Conservation (phyloP, 1,284 basidiomycete species). For the Sparassis latifolia region DNA sequence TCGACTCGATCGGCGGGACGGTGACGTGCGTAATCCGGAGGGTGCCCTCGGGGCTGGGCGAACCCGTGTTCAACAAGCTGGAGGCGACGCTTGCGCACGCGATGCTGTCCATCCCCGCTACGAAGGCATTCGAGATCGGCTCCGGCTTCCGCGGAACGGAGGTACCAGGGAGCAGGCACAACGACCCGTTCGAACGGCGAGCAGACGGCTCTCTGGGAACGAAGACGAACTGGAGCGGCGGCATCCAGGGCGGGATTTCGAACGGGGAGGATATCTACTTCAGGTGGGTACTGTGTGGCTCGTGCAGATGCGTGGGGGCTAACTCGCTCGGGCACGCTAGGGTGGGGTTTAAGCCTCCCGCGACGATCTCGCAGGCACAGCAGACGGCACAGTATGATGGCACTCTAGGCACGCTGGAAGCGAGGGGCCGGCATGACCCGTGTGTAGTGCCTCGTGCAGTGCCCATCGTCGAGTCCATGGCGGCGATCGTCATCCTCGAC, state of each 20-base stretch:
- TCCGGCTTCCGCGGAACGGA: constrained; percentile 97
- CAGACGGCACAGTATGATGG: constrained; percentile 91
- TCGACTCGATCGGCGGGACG: constrained; percentile 96
- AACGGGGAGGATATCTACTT: constrained; percentile 99
- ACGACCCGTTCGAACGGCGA: constrained; percentile 80
- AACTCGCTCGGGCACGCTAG: constrained; percentile 31
- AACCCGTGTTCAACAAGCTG: constrained; percentile 98
- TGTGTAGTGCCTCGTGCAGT: constrained; percentile 98
- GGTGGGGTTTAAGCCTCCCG: constrained; percentile 97
- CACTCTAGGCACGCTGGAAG: constrained; percentile 79
- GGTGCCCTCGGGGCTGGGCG: constrained; percentile 87
- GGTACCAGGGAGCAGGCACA: constrained; percentile 90
- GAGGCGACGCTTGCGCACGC: constrained; percentile 96
- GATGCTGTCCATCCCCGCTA: constrained; percentile 98
- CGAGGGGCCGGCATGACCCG: constrained; percentile 93
- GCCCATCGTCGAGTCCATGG: constrained; percentile 99
- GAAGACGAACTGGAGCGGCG: constrained; percentile 92
- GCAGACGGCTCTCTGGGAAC: constrained; percentile 77
- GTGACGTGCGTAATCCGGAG: constrained; percentile 95
- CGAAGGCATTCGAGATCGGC: constrained; percentile 97
- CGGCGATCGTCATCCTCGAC: constrained; percentile 93
- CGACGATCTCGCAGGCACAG: constrained; percentile 94
- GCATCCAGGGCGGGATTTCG: constrained; percentile 96
- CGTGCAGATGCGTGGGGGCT: background rate
- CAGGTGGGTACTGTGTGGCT: constrained; percentile 47